These are phyloP conservation scores for Hemerocallis citrina DNA, from an alignment of 106 monocot species.

Conservation along the genomic window DNA sequence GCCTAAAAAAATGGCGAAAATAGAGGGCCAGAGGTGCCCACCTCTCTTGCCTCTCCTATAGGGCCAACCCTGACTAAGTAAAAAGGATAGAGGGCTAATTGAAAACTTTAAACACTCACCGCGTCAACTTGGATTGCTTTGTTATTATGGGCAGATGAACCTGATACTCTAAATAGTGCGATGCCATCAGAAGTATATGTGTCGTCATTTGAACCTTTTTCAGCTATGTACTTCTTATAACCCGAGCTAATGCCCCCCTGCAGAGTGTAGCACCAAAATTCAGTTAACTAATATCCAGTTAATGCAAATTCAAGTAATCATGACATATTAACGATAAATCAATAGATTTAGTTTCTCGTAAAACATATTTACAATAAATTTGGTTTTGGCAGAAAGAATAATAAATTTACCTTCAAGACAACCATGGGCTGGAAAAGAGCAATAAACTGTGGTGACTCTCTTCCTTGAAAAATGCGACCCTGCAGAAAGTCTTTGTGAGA, in stretches of 20 bases:
- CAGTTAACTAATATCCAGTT: neutral
- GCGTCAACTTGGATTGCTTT: conserved; percentile 94
- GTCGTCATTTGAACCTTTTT: conserved; percentile 62
- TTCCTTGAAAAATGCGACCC: conserved; percentile 89
- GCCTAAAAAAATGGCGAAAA: too few species aligned
- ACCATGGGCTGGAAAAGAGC: conserved; percentile 96
- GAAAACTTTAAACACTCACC: conserved; percentile 29
- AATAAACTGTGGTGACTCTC: conserved; percentile 92
- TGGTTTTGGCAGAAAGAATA: neutral
- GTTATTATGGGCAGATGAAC: conserved; percentile 69
- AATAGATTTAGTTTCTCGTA: neutral
- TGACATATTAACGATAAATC: neutral
- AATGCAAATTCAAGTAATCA: neutral
- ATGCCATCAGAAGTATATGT: conserved; percentile 74
- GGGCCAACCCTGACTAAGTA: too few species aligned
- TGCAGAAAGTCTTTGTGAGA: conserved; percentile 20
- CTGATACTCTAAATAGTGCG: conserved; percentile 78
- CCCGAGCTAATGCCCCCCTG: conserved; percentile 90
- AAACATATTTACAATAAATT: neutral
- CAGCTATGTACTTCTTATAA: conserved; percentile 74
- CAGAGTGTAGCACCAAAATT: neutral
- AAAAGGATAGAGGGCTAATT: neutral
- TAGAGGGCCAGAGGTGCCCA: too few species aligned
- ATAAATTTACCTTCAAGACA: conserved; percentile 65
- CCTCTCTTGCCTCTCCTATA: too few species aligned